Evolutionary conservation across 768 basidiomycete genomes (phyloP).

Genomic region (Boletus reticuloceps): DNA sequence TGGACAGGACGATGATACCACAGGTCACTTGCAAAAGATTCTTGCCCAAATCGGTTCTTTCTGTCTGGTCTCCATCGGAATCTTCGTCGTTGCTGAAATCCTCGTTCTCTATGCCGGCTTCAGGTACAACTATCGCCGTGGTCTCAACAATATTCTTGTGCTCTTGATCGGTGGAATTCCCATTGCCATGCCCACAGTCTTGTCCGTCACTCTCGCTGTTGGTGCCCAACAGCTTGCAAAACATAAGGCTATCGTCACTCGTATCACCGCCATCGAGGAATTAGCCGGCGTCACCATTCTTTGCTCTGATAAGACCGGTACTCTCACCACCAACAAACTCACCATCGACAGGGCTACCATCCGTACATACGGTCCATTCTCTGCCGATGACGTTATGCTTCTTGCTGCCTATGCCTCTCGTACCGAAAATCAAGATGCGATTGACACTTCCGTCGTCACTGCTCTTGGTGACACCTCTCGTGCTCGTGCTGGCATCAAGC

Average conservation of each 20-base stretch:
- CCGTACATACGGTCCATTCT: constrained; percentile 86
- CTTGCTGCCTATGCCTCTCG: constrained; percentile 95
- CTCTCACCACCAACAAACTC: constrained; percentile 98
- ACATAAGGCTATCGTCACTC: constrained; percentile 99
- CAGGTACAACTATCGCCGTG: constrained; percentile 87
- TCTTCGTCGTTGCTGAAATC: constrained; percentile 94
- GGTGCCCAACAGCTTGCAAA: constrained; percentile 98
- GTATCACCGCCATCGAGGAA: constrained; percentile 99
- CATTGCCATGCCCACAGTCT: constrained; percentile 98
- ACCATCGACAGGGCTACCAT: constrained; percentile 94
- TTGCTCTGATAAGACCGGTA: constrained; percentile 99
- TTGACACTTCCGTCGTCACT: constrained; percentile 82
- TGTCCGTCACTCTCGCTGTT: constrained; percentile 97
- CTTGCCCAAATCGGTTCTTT: constrained; percentile 97
- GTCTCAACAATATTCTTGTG: constrained; percentile 96
- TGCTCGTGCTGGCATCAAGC: constrained; percentile 91
- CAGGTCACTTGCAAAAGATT: constrained; percentile 98
- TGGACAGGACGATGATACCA: constrained; percentile 96
- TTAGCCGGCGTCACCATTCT: constrained; percentile 97
- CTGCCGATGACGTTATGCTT: constrained; percentile 87
- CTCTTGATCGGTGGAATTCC: constrained; percentile 99
- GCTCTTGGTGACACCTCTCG: constrained; percentile 69
- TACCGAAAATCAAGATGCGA: constrained; percentile 99
- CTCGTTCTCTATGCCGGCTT: constrained; percentile 91
- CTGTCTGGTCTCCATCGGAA: constrained; percentile 94